Percentiles rank a stretch among this genome's conserved stretches.
These are phyloP conservation scores for Colletotrichum theobromicola DNA, from an alignment of 2,329 filamentous ascomycete species.

Conservation along the genomic window DNA sequence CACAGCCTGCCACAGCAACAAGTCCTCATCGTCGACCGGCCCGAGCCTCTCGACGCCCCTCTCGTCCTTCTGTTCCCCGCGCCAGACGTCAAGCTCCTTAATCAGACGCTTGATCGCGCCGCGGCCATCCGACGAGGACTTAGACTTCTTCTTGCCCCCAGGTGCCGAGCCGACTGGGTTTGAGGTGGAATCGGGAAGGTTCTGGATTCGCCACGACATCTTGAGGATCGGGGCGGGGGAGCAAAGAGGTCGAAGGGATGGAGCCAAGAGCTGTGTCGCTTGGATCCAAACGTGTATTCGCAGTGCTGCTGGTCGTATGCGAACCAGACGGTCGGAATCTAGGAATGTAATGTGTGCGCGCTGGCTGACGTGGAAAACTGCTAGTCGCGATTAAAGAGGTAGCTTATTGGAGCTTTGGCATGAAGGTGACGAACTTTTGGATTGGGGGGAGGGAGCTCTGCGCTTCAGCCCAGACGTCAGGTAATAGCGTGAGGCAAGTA, in stretches of 20 bases:
- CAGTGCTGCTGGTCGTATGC: background rate
- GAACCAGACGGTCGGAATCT: background rate
- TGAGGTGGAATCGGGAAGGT: slow-evolving; percentile 19
- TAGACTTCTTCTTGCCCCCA: slow-evolving; percentile 17
- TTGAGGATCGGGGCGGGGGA: background rate
- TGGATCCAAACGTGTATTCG: background rate
- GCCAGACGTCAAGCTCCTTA: slow-evolving; percentile 62
- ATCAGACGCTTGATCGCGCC: slow-evolving; percentile 61
- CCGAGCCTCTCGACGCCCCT: slow-evolving; percentile 64
- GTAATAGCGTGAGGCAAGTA: background rate
- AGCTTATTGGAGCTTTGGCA: background rate
- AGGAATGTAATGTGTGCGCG: background rate
- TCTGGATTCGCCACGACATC: slow-evolving; percentile 24
- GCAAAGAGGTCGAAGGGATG: background rate
- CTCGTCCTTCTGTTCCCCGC: slow-evolving; percentile 52
- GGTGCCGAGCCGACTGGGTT: slow-evolving; percentile 15
- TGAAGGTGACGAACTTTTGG: background rate
- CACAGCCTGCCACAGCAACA: slow-evolving; percentile 64
- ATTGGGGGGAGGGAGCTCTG: background rate
- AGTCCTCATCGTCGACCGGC: slow-evolving; percentile 56
- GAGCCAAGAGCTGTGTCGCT: background rate
- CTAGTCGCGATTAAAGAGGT: background rate
- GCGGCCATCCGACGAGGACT: slow-evolving; percentile 41
- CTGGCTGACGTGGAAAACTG: background rate
- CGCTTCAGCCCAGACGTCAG: background rate